Evolutionary conservation across 371 early-diverging fungal genomes (phyloP), one percentile per base, ranked within the genome.

Genomic region (Apophysomyces variabilis): DNA sequence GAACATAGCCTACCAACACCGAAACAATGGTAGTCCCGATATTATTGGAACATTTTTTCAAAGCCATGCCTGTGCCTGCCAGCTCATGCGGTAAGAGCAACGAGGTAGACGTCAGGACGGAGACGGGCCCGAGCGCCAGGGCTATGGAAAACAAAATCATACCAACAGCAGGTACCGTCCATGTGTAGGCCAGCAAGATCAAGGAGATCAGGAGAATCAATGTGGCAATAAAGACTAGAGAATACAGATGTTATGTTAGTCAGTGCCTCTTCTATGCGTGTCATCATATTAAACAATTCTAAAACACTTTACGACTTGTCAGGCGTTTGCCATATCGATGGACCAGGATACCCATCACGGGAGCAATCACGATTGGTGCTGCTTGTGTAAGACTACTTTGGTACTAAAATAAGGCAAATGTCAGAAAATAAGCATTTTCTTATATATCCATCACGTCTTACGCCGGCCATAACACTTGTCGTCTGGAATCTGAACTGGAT

Each of bases 301-400:
- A 26, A 41, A 41, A 37, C 18, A 14, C 69, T 77, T 72, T 71
- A 75, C 74, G 67, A 44, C 67, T 71, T 37, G 71, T 73, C 7
- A 83, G 54, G 8, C 86, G 77, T n/a, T 75, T 66, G 12, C 89
- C 89, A 61, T 74, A 79, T 26, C 74, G 73, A 69, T 88, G 86
- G 14, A 86, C 72, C 14, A 85, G 36, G n/a, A 81, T 46, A 13
- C 89, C 89, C 67, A 84, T 65, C 11, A 84, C 13, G 2, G 89
- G 89, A 12, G 84, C 79, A 13, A 75, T 66, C 4, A 85, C 71
- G 37, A 87, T 81, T 0, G 89, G 89, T 13, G 85, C 66, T 13
- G 77, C 78, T 63, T 84, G 81, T 7, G 85, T 76, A 45, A 87
- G 66, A 66, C 85, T 83, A 65, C 85, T 79, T 74, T 84, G 82